These are phyloP conservation scores for Rhizoclosmatium sp. DNA, from an alignment of 192 early-diverging fungal genomes.

Conservation along the genomic window DNA sequence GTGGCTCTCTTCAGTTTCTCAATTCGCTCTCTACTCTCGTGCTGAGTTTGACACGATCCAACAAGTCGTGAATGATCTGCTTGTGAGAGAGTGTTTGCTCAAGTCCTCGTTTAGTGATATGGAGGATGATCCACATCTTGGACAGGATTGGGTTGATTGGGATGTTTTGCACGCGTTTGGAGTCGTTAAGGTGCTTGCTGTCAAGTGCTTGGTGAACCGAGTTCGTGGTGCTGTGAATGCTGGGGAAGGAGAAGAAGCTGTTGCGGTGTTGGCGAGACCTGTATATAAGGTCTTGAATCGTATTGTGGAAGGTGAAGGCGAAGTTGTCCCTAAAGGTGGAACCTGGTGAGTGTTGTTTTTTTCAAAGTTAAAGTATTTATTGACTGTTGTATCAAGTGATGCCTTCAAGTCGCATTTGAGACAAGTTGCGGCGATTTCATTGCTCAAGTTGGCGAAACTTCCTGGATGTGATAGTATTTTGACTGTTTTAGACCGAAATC, in stretches of 20 bases:
- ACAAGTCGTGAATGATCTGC: slow-evolving; percentile 58
- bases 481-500: slow-evolving; percentile 60
- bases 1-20: slow-evolving; percentile 65
- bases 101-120: slow-evolving; percentile 41
- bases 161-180: slow-evolving; percentile 64
- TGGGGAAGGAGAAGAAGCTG: slow-evolving; percentile 38
- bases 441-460: slow-evolving; percentile 68
- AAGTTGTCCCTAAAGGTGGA: slow-evolving; percentile 50
- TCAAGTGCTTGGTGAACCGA: slow-evolving; percentile 75
- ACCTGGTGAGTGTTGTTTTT: slow-evolving; percentile 16
- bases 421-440: slow-evolving; percentile 66
- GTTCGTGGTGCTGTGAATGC: slow-evolving; percentile 54
- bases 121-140: slow-evolving; percentile 28
- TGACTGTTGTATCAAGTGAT: slow-evolving; percentile 35
- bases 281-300: slow-evolving; percentile 70
- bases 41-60: slow-evolving; percentile 61
- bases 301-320: slow-evolving; percentile 72
- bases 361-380: not conserved
- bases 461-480: slow-evolving; percentile 60
- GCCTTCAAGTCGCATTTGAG: slow-evolving; percentile 70
- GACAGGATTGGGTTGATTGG: slow-evolving; percentile 73
- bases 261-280: slow-evolving; percentile 48
- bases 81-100: slow-evolving; percentile 68
- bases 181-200: slow-evolving; percentile 64
- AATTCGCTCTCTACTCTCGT: slow-evolving; percentile 65